Base-by-base conservation (phyloP, 2,329 filamentous ascomycete genomes). In the Fusarium begoniae region DNA sequence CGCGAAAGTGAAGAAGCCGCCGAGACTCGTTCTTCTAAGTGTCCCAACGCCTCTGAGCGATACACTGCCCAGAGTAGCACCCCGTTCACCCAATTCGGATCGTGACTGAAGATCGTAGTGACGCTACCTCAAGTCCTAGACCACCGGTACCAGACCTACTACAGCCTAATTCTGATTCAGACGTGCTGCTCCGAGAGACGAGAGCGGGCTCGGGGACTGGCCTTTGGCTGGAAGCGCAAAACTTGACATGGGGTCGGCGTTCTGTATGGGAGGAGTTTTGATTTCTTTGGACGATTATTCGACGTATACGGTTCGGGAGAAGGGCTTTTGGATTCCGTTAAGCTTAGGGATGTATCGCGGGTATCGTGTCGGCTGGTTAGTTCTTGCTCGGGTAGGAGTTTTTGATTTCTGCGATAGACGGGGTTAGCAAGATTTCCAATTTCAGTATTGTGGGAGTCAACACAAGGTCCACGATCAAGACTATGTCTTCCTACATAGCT, bases 1-100 rank as follows among this genome's bases (percentile, higher is more conserved):
- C n/a, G 13, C 22, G 24, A 11, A 38, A 35, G 17, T 1, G 26
- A 26, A 22, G n/a, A 15, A 43, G 4, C 8, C 20, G 6, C 17
- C 15, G 12, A 26, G 32, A 12, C 28, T 26, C 4, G 11, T 7
- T 12, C 15, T 17, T 17, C 32, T 3, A 17, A 7, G 6, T 22
- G 14, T 9, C 1, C 1, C 8, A 8, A 8, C 1, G 24, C 8
- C 10, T 48, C 9, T 8, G 5, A 15, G 12, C 22, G n/a, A 38
- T 6, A 14, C 4, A 15, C 35, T 2, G 3, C 6, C 30, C 3
- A 26, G 24, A 24, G 28, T 30, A 41, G 13, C 17, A 11, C 30
- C 30, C 9, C 7, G n/a, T 48, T 41, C 26, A 14, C 5, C n/a
- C 12, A 20, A 63, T n/a, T 40, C 43, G 43, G 13, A 11, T 30